Evolutionary conservation across 2,329 filamentous ascomycete genomes (phyloP).

Genomic region (Fusarium anguioides): DNA sequence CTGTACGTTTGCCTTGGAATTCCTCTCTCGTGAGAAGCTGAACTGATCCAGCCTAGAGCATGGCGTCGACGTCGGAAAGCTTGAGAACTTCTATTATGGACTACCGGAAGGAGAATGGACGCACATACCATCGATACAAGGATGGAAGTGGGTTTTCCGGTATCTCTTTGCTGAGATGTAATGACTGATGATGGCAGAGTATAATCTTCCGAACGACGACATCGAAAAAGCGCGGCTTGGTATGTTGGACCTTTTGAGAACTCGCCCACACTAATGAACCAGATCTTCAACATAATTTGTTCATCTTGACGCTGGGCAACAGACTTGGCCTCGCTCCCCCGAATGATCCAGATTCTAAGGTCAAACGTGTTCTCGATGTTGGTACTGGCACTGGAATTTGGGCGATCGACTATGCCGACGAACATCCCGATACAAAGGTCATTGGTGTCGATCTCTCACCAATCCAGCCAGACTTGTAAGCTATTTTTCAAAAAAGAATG

Average conservation of each 20-base stretch:
- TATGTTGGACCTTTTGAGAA: fast-evolving
- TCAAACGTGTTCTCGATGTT: constrained; percentile 12
- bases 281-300: constrained; percentile 18
- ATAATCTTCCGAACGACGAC: constrained; percentile 22
- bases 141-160: constrained; percentile 22
- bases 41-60: background rate
- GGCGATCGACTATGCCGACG: constrained; percentile 27
- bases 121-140: constrained; percentile 37
- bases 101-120: constrained; percentile 33
- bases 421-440: constrained; percentile 18
- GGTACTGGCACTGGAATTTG: constrained; percentile 21
- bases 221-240: constrained; percentile 13
- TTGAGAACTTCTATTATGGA: constrained; percentile 33
- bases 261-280: fast-evolving
- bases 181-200: background rate
- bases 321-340: constrained; percentile 16
- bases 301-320: constrained; percentile 4
- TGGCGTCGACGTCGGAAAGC: constrained; percentile 24
- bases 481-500: background rate
- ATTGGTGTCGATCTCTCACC: constrained; percentile 33
- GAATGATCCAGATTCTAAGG: background rate
- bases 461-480: constrained; percentile 34
- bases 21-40: fast-evolving
- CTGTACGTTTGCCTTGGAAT: background rate
- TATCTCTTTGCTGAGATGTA: fast-evolving